Evolutionary conservation across 306 rosid species (phyloP).

Genomic region (Canavalia ensiformis): DNA sequence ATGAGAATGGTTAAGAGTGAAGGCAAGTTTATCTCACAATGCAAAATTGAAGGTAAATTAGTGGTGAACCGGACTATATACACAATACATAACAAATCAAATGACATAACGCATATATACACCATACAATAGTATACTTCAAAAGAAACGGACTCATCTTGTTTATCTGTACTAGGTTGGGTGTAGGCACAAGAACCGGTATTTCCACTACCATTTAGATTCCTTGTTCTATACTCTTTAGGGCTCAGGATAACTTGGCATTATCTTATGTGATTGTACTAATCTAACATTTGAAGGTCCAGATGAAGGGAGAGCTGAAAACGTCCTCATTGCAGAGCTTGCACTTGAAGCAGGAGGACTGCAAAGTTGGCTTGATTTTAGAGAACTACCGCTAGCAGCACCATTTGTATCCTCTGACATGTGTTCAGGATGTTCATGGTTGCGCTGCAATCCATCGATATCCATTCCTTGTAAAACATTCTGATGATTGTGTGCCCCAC

Average conservation of each 20-base stretch:
- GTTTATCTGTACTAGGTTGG: background rate
- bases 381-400: constrained; percentile 42
- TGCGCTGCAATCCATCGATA: constrained; percentile 54
- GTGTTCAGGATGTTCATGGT: constrained; percentile 58
- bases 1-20: background rate
- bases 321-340: constrained; percentile 53
- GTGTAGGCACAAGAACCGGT: constrained; percentile 4
- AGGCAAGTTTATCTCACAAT: background rate
- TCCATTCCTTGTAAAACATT: constrained; percentile 66
- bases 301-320: constrained; percentile 55
- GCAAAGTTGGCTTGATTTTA: constrained; percentile 56
- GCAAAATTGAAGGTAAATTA: background rate
- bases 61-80: background rate
- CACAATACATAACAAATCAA: background rate
- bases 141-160: constrained; percentile 18
- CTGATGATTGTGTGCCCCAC: constrained; percentile 53
- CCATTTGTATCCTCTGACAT: constrained; percentile 56
- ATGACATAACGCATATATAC: constrained; percentile 11
- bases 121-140: constrained; percentile 17
- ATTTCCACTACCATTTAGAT: background rate
- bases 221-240: constrained; percentile 22
- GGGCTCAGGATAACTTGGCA: constrained; percentile 54
- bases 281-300: constrained; percentile 55
- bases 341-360: constrained; percentile 58
- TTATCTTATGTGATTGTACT: constrained; percentile 54